Base-by-base conservation (phyloP, 495 filamentous ascomycete genomes). In the Penicillium waksmanii region DNA sequence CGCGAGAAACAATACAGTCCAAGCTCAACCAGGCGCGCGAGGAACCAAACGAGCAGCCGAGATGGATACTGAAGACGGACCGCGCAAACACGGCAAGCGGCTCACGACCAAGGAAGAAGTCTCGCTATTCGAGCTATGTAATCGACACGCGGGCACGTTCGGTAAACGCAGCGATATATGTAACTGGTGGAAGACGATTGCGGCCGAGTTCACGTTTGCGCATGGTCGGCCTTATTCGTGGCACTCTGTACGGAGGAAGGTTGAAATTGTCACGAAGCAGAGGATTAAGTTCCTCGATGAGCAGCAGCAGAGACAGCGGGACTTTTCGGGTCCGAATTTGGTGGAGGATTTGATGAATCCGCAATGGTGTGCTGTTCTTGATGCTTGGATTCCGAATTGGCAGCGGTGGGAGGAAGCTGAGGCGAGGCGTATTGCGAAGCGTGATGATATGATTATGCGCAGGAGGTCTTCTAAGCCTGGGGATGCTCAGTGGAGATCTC, bases 221-320 rank as follows among this genome's bases (percentile, higher is more conserved):
- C 71, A 77, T 47, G 76, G 75, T 21, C 71, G 76, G 40, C 73
- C 75, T 10, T 80, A 80, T 61, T 76, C 73, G 15, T 80, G 77
- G 77, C 76, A 80, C 19, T 79, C 76, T 15, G 77, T 80, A 15
- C 77, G 77, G 7, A 68, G 77, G 27, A 80, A 79, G 60, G 77
- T 80, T 3, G 77, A 80, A 56, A 46, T 74, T 21, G 73, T 78
- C 7, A 79, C 77, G 33, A 80, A 77, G 43, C 75, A 77, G 63
- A 68, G 77, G 10, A 73, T 77, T 58, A 75, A 79, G 57, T 74
- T 70, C 47, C 66, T 79, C 1, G 71, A 77, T 3, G 76, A 78
- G 19, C 72, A 73, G 57, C 47, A 57, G 58, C 52, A 64, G 27
- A 47, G 66, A 51, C 55, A 61, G 36, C 31, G 52, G 17, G 53